Evolutionary conservation across 1,139 yeast species (phyloP).

Genomic region (Saccharomyces hybrid): DNA sequence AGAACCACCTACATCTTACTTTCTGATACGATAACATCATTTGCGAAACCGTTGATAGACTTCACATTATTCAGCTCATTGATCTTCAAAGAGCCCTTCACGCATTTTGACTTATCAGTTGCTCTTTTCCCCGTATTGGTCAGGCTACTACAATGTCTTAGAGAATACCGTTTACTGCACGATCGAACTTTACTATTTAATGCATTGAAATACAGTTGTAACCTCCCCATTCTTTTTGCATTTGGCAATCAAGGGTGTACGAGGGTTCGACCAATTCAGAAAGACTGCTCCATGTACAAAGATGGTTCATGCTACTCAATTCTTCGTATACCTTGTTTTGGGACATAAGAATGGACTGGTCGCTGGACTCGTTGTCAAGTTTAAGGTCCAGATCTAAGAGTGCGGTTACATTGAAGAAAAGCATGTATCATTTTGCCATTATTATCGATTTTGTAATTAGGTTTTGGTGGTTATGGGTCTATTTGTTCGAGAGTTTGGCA

Average conservation of each 20-base stretch:
- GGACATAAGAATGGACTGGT: conserved; percentile 92
- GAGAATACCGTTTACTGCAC: conserved; percentile 52
- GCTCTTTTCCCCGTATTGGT: conserved; percentile 56
- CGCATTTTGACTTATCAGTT: conserved; percentile 34
- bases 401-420: conserved; percentile 29
- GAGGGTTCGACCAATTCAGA: conserved; percentile 13
- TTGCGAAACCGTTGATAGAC: conserved; percentile 68
- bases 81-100: conserved; percentile 17
- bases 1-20: conserved; percentile 75
- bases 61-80: conserved; percentile 43
- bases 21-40: conserved; percentile 77
- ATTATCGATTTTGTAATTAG: conserved; percentile 55
- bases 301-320: conserved; percentile 38
- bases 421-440: conserved; percentile 49
- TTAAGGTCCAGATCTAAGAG: conserved; percentile 14
- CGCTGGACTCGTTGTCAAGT: conserved; percentile 46
- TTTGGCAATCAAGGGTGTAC: conserved; percentile 26
- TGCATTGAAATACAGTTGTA: conserved; percentile 63
- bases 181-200: conserved; percentile 56
- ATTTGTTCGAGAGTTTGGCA: conserved; percentile 5
- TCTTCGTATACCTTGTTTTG: conserved; percentile 75
- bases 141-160: conserved; percentile 72
- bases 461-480: conserved; percentile 66
- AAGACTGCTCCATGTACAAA: conserved; percentile 10
- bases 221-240: conserved; percentile 53